Percentiles rank a stretch among this genome's conserved stretches.
phyloP scores from a whole-genome alignment of 2,329 filamentous ascomycete genomes.

The Neonectria coccinea region DNA sequence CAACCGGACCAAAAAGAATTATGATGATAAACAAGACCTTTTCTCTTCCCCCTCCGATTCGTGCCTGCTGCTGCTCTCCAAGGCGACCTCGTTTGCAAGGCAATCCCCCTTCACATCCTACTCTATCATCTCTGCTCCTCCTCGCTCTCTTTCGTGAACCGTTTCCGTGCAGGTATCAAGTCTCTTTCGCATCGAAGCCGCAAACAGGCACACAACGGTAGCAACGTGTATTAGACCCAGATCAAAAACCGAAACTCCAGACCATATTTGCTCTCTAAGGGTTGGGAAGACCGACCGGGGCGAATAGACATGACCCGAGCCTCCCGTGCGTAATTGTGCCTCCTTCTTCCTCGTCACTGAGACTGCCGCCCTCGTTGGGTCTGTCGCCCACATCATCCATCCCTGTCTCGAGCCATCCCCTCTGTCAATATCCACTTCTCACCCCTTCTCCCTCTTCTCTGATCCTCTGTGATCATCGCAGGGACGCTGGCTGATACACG shows the following conservation, averaged over 20 bases:
- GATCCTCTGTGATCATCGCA: constrained; percentile 29
- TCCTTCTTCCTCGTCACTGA: constrained; percentile 40
- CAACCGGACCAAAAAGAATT: constrained; percentile 4
- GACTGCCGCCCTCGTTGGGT: constrained; percentile 34
- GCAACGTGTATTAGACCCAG: constrained; percentile 58
- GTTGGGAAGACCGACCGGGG: constrained; percentile 43
- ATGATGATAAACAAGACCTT: constrained; percentile 18
- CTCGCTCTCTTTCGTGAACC: constrained; percentile 9
- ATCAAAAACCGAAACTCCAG: constrained; percentile 61
- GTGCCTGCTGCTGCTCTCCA: constrained; percentile 3
- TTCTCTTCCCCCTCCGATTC: constrained; percentile 12
- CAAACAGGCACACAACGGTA: constrained; percentile 42
- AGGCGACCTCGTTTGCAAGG: constrained; percentile 2
- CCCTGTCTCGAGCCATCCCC: constrained; percentile 20
- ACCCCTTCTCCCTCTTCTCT: constrained; percentile 22
- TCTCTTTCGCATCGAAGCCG: constrained; percentile 21
- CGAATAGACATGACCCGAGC: constrained; percentile 45
- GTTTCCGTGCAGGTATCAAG: constrained; percentile 25
- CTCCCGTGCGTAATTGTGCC: constrained; percentile 37
- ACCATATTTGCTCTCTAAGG: constrained; percentile 58
- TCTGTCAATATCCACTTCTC: constrained; percentile 11
- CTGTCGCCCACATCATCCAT: constrained; percentile 18
- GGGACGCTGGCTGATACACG: constrained; percentile 32
- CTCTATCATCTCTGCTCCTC: background rate
- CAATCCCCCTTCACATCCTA: background rate